phyloP scores from a whole-genome alignment of 495 filamentous ascomycete genomes.

The Pyronema domesticum region DNA sequence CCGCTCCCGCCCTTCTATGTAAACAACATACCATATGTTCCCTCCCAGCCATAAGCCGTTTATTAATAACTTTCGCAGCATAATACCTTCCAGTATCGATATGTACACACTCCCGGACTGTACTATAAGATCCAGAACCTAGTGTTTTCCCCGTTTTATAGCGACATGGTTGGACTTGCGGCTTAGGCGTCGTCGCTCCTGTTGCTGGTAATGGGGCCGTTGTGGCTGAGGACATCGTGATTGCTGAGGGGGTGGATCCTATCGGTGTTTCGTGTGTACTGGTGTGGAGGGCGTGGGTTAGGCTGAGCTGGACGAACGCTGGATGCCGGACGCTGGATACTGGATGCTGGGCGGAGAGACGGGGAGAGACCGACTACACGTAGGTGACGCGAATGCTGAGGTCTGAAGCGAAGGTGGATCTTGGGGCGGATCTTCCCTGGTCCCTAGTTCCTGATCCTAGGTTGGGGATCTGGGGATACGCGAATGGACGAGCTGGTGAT shows the following conservation, averaged over 20 bases:
- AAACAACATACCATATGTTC: conserved; percentile 71
- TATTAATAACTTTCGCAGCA: conserved; percentile 98
- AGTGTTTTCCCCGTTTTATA: conserved; percentile 99
- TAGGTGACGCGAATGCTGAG: too few relatives aligned
- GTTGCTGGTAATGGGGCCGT: neutral
- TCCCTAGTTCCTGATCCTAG: too few relatives aligned
- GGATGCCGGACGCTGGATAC: too few relatives aligned
- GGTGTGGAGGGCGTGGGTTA: too few relatives aligned
- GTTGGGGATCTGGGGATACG: too few relatives aligned
- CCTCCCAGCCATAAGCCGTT: conserved; percentile 87
- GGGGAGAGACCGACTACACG: too few relatives aligned
- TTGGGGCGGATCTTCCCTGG: too few relatives aligned
- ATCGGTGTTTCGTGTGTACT: neutral
- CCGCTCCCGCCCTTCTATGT: neutral
- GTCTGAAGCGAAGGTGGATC: too few relatives aligned
- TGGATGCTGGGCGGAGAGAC: too few relatives aligned
- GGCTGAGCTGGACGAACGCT: too few relatives aligned
- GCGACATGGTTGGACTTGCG: conserved; percentile 59
- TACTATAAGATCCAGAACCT: conserved; percentile 89
- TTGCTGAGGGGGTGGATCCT: neutral
- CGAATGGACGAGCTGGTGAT: too few relatives aligned
- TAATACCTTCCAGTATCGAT: conserved; percentile 97
- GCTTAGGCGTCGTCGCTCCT: conserved; percentile 24
- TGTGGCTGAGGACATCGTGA: neutral
- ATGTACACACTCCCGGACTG: conserved; percentile 98